Conservation (phyloP, 2,329 filamentous ascomycete species). For the Blastomyces percursus region DNA sequence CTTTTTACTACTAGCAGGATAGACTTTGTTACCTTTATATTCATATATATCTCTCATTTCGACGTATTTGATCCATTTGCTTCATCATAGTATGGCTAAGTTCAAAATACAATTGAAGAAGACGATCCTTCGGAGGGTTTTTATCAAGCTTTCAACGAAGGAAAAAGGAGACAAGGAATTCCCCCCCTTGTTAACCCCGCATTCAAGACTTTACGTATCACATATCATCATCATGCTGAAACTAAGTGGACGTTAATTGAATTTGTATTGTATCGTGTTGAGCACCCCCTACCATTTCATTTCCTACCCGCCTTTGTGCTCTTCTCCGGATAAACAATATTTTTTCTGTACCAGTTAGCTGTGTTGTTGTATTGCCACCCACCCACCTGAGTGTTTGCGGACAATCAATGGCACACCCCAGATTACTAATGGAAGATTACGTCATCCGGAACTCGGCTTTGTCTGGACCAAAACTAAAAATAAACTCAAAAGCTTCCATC, state of each 20-base stretch:
- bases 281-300: too few species aligned
- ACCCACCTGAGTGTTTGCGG: too few species aligned
- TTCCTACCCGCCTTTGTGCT: too few species aligned
- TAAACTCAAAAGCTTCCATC: background rate
- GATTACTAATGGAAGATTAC: background rate
- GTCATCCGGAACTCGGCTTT: conserved; percentile 1
- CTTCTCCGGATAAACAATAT: too few species aligned
- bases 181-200: background rate
- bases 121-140: background rate
- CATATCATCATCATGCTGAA: background rate
- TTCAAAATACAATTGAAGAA: background rate
- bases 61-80: background rate
- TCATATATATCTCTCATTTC: background rate
- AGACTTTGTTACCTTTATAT: background rate
- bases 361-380: too few species aligned
- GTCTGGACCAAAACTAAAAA: background rate
- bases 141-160: background rate
- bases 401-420: too few species aligned
- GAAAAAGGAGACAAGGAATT: background rate
- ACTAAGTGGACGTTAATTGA: background rate
- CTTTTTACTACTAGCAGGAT: background rate
- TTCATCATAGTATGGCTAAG: background rate
- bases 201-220: background rate
- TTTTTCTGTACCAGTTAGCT: too few species aligned
- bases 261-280: background rate